A percentile compares a stretch with the other conserved stretches of the same genome.
Conservation (phyloP, 2,329 filamentous ascomycete genomes). For the Grosmannia clavigera region DNA sequence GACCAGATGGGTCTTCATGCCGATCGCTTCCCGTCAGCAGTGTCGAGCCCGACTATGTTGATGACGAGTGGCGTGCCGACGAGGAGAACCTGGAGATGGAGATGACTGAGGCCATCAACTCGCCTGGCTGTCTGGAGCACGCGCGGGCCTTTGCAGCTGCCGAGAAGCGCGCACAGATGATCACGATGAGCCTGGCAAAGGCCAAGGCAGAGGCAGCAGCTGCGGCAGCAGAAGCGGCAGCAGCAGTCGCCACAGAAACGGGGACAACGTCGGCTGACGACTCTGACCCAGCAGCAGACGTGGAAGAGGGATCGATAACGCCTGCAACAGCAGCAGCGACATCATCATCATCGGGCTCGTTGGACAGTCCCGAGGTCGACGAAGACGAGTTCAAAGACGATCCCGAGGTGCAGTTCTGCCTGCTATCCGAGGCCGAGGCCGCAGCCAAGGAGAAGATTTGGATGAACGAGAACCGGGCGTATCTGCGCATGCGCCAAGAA, state of each 20-base stretch:
- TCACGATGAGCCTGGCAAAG: conserved; percentile 10
- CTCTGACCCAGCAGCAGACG: not conserved
- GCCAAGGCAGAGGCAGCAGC: not conserved
- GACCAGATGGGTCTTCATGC: conserved; percentile 11
- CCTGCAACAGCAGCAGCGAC: not conserved
- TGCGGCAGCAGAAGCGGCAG: not conserved
- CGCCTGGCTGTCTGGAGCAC: conserved; percentile 44
- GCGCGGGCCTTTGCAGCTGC: conserved; percentile 46
- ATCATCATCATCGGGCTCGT: conserved; percentile 19
- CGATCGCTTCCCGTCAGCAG: conserved; percentile 9
- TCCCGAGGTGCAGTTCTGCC: conserved; percentile 70
- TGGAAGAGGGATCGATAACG: too few species aligned
- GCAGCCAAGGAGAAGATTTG: conserved; percentile 82
- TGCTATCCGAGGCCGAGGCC: conserved; percentile 61
- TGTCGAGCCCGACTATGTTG: conserved; percentile 38
- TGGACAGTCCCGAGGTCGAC: conserved; percentile 53
- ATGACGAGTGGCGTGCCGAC: conserved; percentile 49
- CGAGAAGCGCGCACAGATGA: conserved; percentile 33
- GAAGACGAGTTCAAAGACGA: conserved; percentile 84
- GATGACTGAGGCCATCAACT: conserved; percentile 56
- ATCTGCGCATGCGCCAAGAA: conserved; percentile 74
- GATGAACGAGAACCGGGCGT: conserved; percentile 91
- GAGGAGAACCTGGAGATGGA: conserved; percentile 57
- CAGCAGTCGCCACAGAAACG: not conserved
- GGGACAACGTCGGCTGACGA: not conserved